Conservation (phyloP, 176 grass and related monocot species). For the Miscanthus lutarioriparius region DNA sequence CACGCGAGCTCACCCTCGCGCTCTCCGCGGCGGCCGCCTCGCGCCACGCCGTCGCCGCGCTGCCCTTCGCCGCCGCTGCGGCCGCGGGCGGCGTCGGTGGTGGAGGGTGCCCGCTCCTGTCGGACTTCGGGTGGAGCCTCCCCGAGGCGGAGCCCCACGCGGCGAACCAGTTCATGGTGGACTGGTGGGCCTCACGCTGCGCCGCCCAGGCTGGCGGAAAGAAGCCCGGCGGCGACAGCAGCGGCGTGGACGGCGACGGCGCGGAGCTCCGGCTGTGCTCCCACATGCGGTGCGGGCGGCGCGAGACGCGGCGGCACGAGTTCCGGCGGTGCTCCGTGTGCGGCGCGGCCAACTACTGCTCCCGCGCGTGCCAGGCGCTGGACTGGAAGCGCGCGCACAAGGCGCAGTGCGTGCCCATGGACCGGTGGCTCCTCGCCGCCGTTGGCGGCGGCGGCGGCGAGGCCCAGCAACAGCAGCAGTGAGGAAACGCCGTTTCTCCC, state of each 20-base stretch:
- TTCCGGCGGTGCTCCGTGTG: conserved; percentile 90
- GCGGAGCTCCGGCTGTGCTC: conserved; percentile 59
- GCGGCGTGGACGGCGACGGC: background rate
- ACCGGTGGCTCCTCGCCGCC: conserved; percentile 48
- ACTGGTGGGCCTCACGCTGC: conserved; percentile 51
- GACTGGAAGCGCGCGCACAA: conserved; percentile 78
- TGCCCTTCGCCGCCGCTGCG: background rate
- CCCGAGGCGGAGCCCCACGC: conserved; percentile 62
- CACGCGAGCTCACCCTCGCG: conserved; percentile 55
- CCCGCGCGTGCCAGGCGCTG: conserved; percentile 84
- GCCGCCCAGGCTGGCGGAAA: background rate
- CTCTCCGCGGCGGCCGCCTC: conserved; percentile 18
- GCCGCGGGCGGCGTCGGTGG: background rate
- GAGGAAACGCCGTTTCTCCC: background rate
- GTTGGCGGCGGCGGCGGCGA: background rate
- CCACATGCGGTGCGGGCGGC: conserved; percentile 58
- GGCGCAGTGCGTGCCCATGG: conserved; percentile 61
- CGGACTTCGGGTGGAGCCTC: conserved; percentile 58
- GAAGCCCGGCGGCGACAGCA: background rate
- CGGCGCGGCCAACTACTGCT: conserved; percentile 90
- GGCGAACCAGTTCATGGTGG: conserved; percentile 69
- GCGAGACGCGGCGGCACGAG: conserved; percentile 82
- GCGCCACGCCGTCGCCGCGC: background rate
- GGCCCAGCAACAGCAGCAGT: background rate
- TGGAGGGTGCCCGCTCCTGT: conserved; percentile 39